Evolutionary conservation across 2,329 filamentous ascomycete genomes (phyloP).

Genomic region (Fusarium nematophilum): DNA sequence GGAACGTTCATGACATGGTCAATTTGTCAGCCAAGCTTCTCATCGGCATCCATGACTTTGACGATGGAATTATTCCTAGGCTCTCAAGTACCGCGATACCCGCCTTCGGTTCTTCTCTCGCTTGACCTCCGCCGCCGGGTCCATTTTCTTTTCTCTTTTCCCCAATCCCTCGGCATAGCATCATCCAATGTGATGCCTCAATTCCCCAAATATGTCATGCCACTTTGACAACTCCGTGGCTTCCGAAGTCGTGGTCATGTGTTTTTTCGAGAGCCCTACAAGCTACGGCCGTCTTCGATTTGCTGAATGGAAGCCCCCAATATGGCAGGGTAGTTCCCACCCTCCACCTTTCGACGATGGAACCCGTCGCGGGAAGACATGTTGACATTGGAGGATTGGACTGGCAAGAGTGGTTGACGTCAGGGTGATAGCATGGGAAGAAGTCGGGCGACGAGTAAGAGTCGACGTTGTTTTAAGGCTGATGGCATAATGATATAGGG

Average conservation of each 20-base stretch:
- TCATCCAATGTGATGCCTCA: no score
- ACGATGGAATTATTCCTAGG: no score
- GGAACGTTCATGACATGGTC: slow-evolving; percentile 14
- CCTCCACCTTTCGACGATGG: background rate
- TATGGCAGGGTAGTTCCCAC: background rate
- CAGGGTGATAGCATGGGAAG: slow-evolving; percentile 35
- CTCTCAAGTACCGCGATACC: no score
- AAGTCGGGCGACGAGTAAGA: background rate
- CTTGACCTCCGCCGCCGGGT: no score
- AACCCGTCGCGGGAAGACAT: background rate
- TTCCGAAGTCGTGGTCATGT: slow-evolving; percentile 27
- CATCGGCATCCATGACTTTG: no score
- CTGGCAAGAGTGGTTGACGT: slow-evolving; percentile 36
- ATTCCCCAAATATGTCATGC: slow-evolving; percentile 21
- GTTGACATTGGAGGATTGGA: background rate
- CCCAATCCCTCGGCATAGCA: no score
- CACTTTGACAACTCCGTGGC: slow-evolving; percentile 14
- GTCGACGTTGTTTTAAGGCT: slow-evolving; percentile 14
- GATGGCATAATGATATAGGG: slow-evolving; percentile 2
- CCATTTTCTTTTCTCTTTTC: no score
- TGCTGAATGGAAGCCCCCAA: no score
- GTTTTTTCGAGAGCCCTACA: slow-evolving; percentile 34
- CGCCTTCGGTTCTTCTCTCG: no score
- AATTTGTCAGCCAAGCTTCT: slow-evolving; percentile 19
- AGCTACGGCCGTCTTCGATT: background rate